Evolutionary conservation across 1,284 basidiomycete species (phyloP).

Genomic region (Crucibulum parvulum): DNA sequence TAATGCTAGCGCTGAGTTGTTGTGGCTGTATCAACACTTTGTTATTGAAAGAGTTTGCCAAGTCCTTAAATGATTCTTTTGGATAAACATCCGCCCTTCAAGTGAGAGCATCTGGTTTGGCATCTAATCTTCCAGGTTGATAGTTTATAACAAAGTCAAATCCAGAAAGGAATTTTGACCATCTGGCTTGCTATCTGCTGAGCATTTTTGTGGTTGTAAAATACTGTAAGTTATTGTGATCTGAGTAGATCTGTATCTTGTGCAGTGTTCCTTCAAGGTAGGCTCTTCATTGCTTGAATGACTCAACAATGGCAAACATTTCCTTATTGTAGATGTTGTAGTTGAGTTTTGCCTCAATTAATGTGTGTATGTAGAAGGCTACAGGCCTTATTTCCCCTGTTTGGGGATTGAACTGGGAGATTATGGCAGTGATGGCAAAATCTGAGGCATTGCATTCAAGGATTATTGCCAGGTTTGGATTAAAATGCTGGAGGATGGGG

Average conservation of each 20-base stretch:
- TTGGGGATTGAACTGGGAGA: neutral
- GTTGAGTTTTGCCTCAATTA: constrained; percentile 10
- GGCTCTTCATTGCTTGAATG: constrained; percentile 29
- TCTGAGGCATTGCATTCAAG: constrained; percentile 13
- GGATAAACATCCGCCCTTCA: neutral
- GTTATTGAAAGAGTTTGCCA: too few species aligned
- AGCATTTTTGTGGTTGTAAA: too few species aligned
- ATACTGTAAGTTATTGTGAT: too few species aligned
- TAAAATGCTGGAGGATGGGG: neutral
- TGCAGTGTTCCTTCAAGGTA: too few species aligned
- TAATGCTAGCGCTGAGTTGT: too few species aligned
- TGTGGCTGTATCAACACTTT: too few species aligned
- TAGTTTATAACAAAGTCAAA: neutral
- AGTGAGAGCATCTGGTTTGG: neutral
- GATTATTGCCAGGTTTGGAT: neutral
- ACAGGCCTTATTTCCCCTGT: constrained; percentile 9
- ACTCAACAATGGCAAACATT: constrained; percentile 39
- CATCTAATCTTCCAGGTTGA: neutral
- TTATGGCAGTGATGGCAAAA: constrained; percentile 5
- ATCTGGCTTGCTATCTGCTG: too few species aligned
- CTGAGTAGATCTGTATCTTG: too few species aligned
- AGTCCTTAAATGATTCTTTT: too few species aligned
- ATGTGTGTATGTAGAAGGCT: constrained; percentile 4
- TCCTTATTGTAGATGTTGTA: constrained; percentile 20
- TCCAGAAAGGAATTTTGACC: neutral